These are phyloP conservation scores for Dryas alaskensis DNA, from an alignment of 306 rosid species.

Conservation along the genomic window DNA sequence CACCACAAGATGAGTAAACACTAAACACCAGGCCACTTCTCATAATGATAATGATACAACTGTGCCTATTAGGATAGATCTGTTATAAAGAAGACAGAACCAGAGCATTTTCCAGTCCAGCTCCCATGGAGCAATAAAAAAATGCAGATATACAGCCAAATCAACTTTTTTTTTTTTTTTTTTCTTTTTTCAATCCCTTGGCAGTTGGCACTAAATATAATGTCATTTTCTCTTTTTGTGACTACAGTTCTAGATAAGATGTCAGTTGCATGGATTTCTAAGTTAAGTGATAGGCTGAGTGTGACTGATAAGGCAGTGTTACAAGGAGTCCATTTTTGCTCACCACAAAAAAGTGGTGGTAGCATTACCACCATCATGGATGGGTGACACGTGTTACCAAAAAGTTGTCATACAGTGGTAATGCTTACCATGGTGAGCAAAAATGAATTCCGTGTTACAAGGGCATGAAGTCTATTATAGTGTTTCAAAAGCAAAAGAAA, in stretches of 20 bases:
- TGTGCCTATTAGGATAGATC: not conserved
- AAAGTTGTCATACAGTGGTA: too few relatives aligned
- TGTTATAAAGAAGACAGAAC: not conserved
- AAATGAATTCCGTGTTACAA: not conserved
- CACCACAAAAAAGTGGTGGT: too few relatives aligned
- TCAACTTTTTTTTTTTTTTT: not conserved
- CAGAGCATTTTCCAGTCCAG: not conserved
- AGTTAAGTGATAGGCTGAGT: not conserved
- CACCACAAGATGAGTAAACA: not conserved
- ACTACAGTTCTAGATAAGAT: not conserved
- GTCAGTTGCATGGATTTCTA: constrained; percentile 15
- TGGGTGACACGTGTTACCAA: too few relatives aligned
- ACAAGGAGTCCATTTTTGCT: not conserved
- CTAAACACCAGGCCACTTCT: not conserved
- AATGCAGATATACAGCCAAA: not conserved
- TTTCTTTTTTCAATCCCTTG: not conserved
- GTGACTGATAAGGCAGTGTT: not conserved
- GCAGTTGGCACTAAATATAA: not conserved
- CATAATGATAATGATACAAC: not conserved
- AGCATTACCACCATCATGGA: too few relatives aligned
- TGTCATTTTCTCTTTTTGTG: not conserved
- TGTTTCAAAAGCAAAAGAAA: constrained; percentile 13
- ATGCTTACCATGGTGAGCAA: too few relatives aligned
- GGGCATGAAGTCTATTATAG: not conserved
- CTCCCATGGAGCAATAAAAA: constrained; percentile 6